A percentile compares a stretch with the other conserved stretches of the same genome.
These are phyloP conservation scores for Penicilliopsis zonata DNA, from an alignment of 495 filamentous ascomycete genomes.

Conservation along the genomic window DNA sequence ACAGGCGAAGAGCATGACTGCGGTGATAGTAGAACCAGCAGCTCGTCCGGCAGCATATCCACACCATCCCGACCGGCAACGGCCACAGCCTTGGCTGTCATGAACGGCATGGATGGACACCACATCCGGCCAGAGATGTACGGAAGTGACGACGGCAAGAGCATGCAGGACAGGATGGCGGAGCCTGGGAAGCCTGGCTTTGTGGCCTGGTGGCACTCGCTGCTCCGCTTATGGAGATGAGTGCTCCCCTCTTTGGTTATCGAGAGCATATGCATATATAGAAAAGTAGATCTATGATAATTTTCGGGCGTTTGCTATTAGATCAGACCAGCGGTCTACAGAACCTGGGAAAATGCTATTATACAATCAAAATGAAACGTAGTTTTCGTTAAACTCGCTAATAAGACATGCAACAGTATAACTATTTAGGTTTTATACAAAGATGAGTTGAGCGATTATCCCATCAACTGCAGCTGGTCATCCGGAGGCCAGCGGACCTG, in stretches of 20 bases:
- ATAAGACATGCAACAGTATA: too few relatives aligned
- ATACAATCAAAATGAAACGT: too few relatives aligned
- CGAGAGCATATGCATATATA: conserved; percentile 5
- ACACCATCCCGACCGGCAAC: conserved; percentile 6
- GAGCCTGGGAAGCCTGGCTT: conserved; percentile 3
- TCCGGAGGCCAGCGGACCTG: conserved; percentile 94
- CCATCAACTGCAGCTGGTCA: conserved; percentile 91
- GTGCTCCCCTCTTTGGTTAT: too few relatives aligned
- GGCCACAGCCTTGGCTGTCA: conserved; percentile 17
- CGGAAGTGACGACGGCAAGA: conserved; percentile 1
- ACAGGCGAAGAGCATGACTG: conserved; percentile 7
- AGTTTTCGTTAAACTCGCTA: too few relatives aligned
- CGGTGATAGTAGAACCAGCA: conserved; percentile 2
- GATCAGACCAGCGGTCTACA: too few relatives aligned
- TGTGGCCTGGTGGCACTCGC: conserved; percentile 14
- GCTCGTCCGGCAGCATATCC: conserved; percentile 7
- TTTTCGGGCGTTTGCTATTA: neutral
- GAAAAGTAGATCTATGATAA: conserved; percentile 2
- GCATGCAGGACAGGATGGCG: too few relatives aligned
- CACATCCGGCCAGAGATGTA: conserved; percentile 13
- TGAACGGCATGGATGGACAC: conserved; percentile 33
- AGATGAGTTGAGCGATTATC: too few relatives aligned
- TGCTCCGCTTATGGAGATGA: conserved; percentile 11
- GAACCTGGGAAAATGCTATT: too few relatives aligned
- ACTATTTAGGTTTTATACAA: too few relatives aligned